Evolutionary conservation across 805 yeast genomes (phyloP), one percentile per base, ranked within the genome.

Genomic region (Cyberlindnera xishuangbannaensis): DNA sequence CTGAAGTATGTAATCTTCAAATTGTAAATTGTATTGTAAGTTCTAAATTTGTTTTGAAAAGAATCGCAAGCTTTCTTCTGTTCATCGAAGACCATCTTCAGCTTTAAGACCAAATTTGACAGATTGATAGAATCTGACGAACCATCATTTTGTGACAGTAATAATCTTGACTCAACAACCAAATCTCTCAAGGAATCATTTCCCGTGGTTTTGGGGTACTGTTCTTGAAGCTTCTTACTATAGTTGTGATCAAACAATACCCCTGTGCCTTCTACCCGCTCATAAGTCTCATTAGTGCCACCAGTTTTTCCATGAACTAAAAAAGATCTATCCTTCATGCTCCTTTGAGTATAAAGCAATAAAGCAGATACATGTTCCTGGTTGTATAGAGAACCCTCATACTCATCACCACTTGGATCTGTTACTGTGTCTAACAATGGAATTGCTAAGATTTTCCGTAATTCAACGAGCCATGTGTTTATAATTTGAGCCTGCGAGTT

Each of bases 1-100:
- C 78, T 76, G 61, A 79, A 92, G 55, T 88, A 92, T 27, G 72
- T 82, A 24, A 90, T 71, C 33, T 90, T 75, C n/a, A 78, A 62
- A 56, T 90, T 92, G 59, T 78, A 90, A 1, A 83, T 69, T 20
- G 71, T 69, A 42, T 85, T 76, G 40, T 78, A 61, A 27, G 64
- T 61, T 15, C 71, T 68, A 25, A 72, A 64, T 11, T 71, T 48
- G 39, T 72, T 81, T 30, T 53, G 51, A 7, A 53, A 30, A 4
- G 15, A 27, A 25, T 52, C 56, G 25, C 42, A 44, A 14, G 56
- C 35, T 28, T 48, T 46, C 36, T 59, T 52, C 55, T 62, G 36
- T 34, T 50, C 57, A 30, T 56, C 62, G 27, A 58, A 59, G 0
- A 51, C 39, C 4, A 46, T 39, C 31, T 56, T 62, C 17, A 59